A percentile compares a stretch with the other conserved stretches of the same genome.
These are phyloP conservation scores for Cardamine resedifolia DNA, from an alignment of 345 rosid genomes.

Conservation along the genomic window DNA sequence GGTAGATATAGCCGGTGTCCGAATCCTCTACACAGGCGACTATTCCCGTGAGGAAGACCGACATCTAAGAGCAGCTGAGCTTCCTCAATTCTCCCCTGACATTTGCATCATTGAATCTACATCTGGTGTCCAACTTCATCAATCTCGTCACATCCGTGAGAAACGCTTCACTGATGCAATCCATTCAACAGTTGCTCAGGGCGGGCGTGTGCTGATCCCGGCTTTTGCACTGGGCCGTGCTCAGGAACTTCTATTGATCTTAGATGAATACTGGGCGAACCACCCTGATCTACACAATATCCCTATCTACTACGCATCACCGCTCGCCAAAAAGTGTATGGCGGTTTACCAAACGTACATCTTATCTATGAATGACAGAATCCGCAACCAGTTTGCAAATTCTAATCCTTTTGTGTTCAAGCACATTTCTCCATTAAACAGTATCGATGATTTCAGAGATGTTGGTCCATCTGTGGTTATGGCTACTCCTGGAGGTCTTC, in stretches of 20 bases:
- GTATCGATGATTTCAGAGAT: constrained; percentile 83
- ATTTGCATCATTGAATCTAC: constrained; percentile 94
- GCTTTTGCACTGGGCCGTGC: constrained; percentile 87
- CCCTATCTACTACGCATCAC: constrained; percentile 93
- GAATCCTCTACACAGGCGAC: constrained; percentile 91
- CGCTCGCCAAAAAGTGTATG: constrained; percentile 96
- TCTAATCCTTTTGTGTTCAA: constrained; percentile 95
- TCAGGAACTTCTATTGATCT: constrained; percentile 77
- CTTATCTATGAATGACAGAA: constrained; percentile 91
- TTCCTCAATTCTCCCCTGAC: constrained; percentile 95
- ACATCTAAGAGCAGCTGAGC: constrained; percentile 94
- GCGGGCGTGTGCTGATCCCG: constrained; percentile 89
- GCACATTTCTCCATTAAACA: constrained; percentile 73
- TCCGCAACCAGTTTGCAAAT: constrained; percentile 83
- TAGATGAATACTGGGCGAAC: constrained; percentile 89
- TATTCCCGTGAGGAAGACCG: constrained; percentile 95
- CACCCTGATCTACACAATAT: constrained; percentile 87
- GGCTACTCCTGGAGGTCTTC: constrained; percentile 95
- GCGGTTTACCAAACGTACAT: constrained; percentile 95
- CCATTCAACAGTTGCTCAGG: constrained; percentile 83
- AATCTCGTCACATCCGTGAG: constrained; percentile 80
- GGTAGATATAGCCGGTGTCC: constrained; percentile 95
- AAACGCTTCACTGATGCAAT: constrained; percentile 93
- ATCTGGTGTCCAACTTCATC: constrained; percentile 95
- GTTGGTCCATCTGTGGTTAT: constrained; percentile 91